phyloP scores from a whole-genome alignment of 1,284 basidiomycete genomes.

The Pterulicium gracile region DNA sequence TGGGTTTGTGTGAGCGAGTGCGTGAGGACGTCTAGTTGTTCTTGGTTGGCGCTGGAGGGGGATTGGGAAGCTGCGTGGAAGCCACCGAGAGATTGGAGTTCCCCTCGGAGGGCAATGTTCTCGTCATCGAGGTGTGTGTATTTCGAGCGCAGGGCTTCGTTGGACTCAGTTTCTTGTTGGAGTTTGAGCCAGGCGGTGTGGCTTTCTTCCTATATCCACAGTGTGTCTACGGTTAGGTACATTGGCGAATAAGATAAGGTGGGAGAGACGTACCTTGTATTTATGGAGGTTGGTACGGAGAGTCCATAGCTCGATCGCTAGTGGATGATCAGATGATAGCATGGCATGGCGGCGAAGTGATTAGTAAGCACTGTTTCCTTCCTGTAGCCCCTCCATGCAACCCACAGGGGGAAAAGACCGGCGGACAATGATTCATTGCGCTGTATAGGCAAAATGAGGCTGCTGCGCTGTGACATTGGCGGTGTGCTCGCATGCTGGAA shows the following conservation, averaged over 20 bases:
- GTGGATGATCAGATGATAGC: background rate
- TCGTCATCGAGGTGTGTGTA: background rate
- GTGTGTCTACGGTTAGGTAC: no score
- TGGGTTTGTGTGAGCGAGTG: background rate
- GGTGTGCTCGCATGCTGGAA: no score
- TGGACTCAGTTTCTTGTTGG: background rate
- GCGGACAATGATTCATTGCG: no score
- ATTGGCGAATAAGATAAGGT: background rate
- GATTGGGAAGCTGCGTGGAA: background rate
- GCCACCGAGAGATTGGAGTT: background rate
- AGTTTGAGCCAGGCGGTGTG: background rate
- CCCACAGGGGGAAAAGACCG: no score
- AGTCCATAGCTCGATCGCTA: background rate
- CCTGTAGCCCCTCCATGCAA: no score
- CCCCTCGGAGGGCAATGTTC: background rate
- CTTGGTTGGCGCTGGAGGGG: background rate
- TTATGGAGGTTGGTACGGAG: background rate
- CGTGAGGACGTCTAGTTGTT: background rate
- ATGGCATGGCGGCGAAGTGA: no score
- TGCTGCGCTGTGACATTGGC: no score
- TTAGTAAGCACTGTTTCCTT: no score
- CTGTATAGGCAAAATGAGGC: no score
- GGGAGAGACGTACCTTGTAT: background rate
- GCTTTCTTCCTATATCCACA: background rate
- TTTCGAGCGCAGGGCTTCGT: background rate